phyloP scores from a whole-genome alignment of 208 protist genomes.

The Naegleria gruberi region DNA sequence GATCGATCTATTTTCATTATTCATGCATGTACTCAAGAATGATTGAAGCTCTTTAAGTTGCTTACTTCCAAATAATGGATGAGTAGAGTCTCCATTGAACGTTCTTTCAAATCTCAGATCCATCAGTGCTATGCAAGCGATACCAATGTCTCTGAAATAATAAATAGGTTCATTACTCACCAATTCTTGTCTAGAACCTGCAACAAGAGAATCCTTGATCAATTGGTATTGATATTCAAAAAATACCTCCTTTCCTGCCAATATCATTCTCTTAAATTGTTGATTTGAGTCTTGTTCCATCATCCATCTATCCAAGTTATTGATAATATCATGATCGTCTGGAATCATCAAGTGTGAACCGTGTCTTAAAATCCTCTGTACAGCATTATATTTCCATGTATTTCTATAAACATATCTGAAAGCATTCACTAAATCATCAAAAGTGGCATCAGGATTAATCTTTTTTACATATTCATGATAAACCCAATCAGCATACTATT shows the following conservation, averaged over 20 bases:
- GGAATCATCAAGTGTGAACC: conserved; percentile 14
- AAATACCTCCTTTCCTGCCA: not conserved
- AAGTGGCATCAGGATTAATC: not conserved
- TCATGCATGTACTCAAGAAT: not conserved
- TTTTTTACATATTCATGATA: not conserved
- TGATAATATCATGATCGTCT: conserved; percentile 7
- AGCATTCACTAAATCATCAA: not conserved
- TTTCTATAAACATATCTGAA: conserved; percentile 1
- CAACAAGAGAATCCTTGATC: not conserved
- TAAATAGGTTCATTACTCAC: not conserved
- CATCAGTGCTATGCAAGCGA: not conserved
- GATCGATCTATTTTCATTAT: not conserved
- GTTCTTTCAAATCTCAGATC: conserved; percentile 6
- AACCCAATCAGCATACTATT: not conserved
- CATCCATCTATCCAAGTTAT: not conserved
- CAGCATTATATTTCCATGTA: not conserved
- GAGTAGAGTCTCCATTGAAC: not conserved
- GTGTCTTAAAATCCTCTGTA: not conserved
- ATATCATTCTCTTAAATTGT: not conserved
- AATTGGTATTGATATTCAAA: conserved; percentile 18
- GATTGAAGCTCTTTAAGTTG: not conserved
- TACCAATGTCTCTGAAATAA: not conserved
- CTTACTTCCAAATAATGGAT: not conserved
- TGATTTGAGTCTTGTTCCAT: not conserved
- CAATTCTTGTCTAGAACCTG: not conserved